A percentile compares a stretch with the other conserved stretches of the same genome.
These are phyloP conservation scores for Sporothrix curviconia DNA, from an alignment of 2,329 filamentous ascomycete genomes.

Conservation along the genomic window DNA sequence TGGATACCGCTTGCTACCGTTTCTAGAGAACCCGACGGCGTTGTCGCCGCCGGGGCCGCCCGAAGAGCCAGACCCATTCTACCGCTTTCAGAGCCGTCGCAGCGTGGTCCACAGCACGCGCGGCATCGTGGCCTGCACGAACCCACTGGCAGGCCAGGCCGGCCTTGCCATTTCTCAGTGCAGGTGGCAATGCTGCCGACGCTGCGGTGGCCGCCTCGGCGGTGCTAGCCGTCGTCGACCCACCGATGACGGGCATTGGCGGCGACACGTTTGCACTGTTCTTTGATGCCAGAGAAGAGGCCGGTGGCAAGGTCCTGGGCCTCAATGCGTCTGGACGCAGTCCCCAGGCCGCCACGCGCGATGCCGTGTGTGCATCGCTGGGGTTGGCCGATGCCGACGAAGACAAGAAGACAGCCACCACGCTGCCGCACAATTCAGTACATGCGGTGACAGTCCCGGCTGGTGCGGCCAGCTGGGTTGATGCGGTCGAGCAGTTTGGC, in stretches of 20 bases:
- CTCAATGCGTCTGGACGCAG: conserved; percentile 89
- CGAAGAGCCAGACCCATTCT: conserved; percentile 16
- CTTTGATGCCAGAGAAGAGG: conserved; percentile 57
- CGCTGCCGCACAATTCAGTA: conserved; percentile 66
- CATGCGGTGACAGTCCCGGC: conserved; percentile 73
- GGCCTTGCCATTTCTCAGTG: conserved; percentile 71
- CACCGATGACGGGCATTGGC: conserved; percentile 82
- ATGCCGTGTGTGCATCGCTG: conserved; percentile 62
- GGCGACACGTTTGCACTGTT: conserved; percentile 93
- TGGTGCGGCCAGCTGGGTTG: conserved; percentile 65
- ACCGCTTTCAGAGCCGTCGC: conserved; percentile 56
- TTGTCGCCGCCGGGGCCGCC: background rate
- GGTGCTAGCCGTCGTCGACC: conserved; percentile 86
- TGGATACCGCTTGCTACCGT: too few relatives aligned
- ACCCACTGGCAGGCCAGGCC: conserved; percentile 79
- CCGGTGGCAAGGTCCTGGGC: conserved; percentile 70
- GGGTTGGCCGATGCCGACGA: conserved; percentile 43
- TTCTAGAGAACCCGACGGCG: background rate
- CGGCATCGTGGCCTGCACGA: conserved; percentile 81
- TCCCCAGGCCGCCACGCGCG: conserved; percentile 60
- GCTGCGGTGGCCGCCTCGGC: conserved; percentile 86
- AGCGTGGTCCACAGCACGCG: conserved; percentile 88
- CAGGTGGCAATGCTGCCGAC: conserved; percentile 89
- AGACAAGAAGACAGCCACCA: conserved; percentile 13
- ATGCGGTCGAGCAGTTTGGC: conserved; percentile 77